Base-by-base conservation (phyloP, 192 early-diverging fungal species). In the Backusella luteola region DNA sequence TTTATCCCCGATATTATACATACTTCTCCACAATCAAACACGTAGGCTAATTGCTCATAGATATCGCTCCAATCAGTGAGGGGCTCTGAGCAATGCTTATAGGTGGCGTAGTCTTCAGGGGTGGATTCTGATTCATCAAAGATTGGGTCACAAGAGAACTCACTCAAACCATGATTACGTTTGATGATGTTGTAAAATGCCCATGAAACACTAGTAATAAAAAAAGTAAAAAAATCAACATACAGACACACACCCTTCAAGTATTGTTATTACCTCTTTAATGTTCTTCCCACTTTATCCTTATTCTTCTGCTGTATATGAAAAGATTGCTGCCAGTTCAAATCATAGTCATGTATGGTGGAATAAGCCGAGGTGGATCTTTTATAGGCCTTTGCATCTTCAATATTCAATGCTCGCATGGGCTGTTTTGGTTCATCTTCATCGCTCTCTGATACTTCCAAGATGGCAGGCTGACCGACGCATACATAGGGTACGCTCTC, bases 21-120 rank as follows among this genome's bases (percentile, higher is more conserved):
- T 82, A 79, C 81, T 53, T 76, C 77, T 2, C 77, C 77, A 44
- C 75, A 73, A 34, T 79, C 77, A 72, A 82, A 73, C 1, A 82
- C 77, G 69, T 78, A 82, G 6, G 75, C 71, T 6, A 82, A 42
- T 46, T 82, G 81, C 6, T 82, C 71, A 21, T 76, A 76, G 5
- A 82, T 66, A 15, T 82, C 74, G 3, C 56, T 66, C 81, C 81
- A 82, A n/a, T 79, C 42, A 1, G 81, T 73, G 4, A 49, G 34
- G 11, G 81, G 77, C 14, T 49, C 44, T 14, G 70, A 42, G 34
- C 44, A 49, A 34, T 49, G 70, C 17, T 32, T 34, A 44, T 49
- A 26, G 12, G 21, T 49, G 15, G 70, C 44, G 32, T 46, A 41
- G 42, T 71, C 44, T 7, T 35, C 17, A 14, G 38, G n/a, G 17